phyloP scores from a whole-genome alignment of 2,329 filamentous ascomycete species.

The Penicillium hordei region DNA sequence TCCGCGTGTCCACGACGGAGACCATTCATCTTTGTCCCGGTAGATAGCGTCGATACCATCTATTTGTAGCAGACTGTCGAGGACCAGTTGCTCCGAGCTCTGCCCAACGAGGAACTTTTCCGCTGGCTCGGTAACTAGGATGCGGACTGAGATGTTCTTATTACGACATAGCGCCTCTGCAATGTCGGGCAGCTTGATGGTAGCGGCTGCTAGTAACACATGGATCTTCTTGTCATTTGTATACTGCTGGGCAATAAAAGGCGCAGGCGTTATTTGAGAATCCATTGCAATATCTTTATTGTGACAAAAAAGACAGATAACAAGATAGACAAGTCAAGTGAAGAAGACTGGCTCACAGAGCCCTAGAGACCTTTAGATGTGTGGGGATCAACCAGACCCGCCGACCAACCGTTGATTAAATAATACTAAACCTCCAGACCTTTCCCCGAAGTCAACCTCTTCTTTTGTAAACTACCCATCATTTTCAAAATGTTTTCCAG shows the following conservation, averaged over 20 bases:
- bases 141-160: slow-evolving; percentile 69
- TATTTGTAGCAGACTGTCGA: slow-evolving; percentile 58
- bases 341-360: background rate
- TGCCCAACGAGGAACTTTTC: slow-evolving; percentile 75
- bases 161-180: slow-evolving; percentile 49
- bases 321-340: background rate
- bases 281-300: slow-evolving; percentile 5
- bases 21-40: slow-evolving; percentile 83
- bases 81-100: slow-evolving; percentile 70
- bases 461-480: slow-evolving; percentile 8
- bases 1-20: slow-evolving; percentile 71
- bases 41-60: slow-evolving; percentile 80
- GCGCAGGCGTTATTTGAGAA: background rate
- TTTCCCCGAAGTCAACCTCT: slow-evolving; percentile 6
- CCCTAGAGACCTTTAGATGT: background rate
- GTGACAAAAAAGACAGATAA: background rate
- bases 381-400: slow-evolving; percentile 15
- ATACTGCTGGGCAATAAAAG: slow-evolving; percentile 20
- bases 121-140: slow-evolving; percentile 75
- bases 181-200: slow-evolving; percentile 76
- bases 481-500: slow-evolving; percentile 30
- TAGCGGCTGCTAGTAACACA: slow-evolving; percentile 67
- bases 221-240: slow-evolving; percentile 29
- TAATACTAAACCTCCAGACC: slow-evolving; percentile 13
- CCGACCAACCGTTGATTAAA: slow-evolving; percentile 18